Percentiles rank a stretch among this genome's conserved stretches.
phyloP scores from a whole-genome alignment of 192 early-diverging fungal species.

The Podila horticola region DNA sequence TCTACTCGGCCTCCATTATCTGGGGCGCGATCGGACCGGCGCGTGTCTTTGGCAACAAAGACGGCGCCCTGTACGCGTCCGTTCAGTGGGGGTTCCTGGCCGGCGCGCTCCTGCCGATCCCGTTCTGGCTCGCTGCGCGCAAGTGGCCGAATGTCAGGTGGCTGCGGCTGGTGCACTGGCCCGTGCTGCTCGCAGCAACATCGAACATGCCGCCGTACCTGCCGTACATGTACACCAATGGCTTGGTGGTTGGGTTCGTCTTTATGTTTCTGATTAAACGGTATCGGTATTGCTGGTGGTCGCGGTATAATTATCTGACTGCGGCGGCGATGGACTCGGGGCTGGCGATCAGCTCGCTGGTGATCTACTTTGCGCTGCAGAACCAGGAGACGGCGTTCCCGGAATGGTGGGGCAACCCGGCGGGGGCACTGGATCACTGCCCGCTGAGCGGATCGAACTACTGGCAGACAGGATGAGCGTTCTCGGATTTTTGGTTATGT shows the following conservation, averaged over 20 bases:
- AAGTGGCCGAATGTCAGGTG: slow-evolving; percentile 54
- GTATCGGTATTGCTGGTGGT: slow-evolving; percentile 60
- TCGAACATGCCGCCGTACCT: slow-evolving; percentile 61
- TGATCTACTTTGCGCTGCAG: slow-evolving; percentile 52
- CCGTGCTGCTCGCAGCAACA: slow-evolving; percentile 57
- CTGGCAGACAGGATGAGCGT: too few relatives aligned
- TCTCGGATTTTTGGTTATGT: too few relatives aligned
- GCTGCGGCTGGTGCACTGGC: slow-evolving; percentile 60
- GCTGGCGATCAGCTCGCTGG: slow-evolving; percentile 51
- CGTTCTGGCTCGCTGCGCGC: slow-evolving; percentile 38
- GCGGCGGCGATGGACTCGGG: slow-evolving; percentile 69
- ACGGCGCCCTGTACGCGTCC: slow-evolving; percentile 12
- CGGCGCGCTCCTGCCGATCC: too few relatives aligned
- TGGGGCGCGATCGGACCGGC: slow-evolving; percentile 78
- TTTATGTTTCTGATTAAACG: slow-evolving; percentile 58
- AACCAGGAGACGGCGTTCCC: slow-evolving; percentile 11
- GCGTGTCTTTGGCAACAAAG: slow-evolving; percentile 61
- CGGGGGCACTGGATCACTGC: slow-evolving; percentile 7
- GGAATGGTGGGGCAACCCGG: slow-evolving; percentile 14
- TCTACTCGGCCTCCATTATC: slow-evolving; percentile 70
- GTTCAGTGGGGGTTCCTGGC: neutral
- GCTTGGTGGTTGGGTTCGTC: slow-evolving; percentile 56
- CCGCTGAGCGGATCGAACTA: too few relatives aligned
- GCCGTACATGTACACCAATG: slow-evolving; percentile 53
- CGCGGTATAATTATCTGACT: slow-evolving; percentile 71